Percentiles rank a stretch among this genome's conserved stretches.
phyloP scores from a whole-genome alignment of 345 rosid genomes.

The Gossypium stocksii region DNA sequence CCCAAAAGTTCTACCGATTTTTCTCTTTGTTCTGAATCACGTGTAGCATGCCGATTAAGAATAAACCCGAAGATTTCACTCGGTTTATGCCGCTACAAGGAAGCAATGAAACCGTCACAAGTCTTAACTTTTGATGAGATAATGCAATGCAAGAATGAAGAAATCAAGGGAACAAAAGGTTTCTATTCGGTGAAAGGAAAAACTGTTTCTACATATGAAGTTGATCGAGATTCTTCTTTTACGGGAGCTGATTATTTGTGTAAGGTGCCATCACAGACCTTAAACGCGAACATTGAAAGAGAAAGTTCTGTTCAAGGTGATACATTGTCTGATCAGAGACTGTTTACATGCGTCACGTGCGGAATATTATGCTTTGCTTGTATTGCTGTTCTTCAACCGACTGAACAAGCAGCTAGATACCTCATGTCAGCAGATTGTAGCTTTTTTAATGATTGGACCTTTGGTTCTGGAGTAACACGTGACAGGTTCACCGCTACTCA shows the following conservation, averaged over 20 bases:
- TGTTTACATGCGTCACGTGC: conserved; percentile 84
- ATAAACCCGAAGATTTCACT: conserved; percentile 27
- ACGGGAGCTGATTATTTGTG: conserved; percentile 26
- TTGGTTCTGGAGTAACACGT: conserved; percentile 46
- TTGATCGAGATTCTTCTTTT: conserved; percentile 35
- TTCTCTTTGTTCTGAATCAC: conserved; percentile 61
- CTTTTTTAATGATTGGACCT: conserved; percentile 80
- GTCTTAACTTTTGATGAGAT: conserved; percentile 32
- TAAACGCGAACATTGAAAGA: conserved; percentile 26
- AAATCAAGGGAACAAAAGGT: conserved; percentile 35
- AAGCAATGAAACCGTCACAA: conserved; percentile 32
- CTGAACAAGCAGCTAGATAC: conserved; percentile 71
- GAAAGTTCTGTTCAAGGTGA: conserved; percentile 34
- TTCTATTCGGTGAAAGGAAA: conserved; percentile 52
- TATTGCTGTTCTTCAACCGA: conserved; percentile 79
- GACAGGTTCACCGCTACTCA: conserved; percentile 25
- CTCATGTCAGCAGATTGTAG: conserved; percentile 92
- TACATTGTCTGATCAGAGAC: conserved; percentile 78
- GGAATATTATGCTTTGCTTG: conserved; percentile 87
- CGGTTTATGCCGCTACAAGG: conserved; percentile 33
- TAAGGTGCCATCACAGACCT: conserved; percentile 12
- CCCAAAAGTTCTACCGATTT: conserved; percentile 68
- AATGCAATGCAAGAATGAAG: conserved; percentile 26
- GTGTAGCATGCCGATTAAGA: conserved; percentile 61
- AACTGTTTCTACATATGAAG: conserved; percentile 55